Conservation (phyloP, 495 filamentous ascomycete species). For the Trichoderma reesei region DNA sequence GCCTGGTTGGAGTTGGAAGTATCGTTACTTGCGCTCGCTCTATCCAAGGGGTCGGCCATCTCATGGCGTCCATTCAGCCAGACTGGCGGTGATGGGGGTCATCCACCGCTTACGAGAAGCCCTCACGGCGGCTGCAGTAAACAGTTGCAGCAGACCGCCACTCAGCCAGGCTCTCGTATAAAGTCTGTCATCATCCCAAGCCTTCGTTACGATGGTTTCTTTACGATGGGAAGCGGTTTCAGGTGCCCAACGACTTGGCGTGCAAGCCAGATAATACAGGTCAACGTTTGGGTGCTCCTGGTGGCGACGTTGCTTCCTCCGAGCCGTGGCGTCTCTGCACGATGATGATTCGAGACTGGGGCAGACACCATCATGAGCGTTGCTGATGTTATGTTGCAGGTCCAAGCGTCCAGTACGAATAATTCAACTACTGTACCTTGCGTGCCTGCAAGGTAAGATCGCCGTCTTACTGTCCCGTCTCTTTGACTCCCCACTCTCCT, state of each 20-base stretch:
- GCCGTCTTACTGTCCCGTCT: not conserved
- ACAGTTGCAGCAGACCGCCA: not conserved
- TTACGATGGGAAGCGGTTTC: not conserved
- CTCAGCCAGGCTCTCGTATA: too few species aligned
- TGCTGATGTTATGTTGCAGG: too few species aligned
- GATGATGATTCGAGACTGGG: too few species aligned
- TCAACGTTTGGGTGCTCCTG: not conserved
- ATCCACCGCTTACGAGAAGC: not conserved
- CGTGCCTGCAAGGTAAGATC: too few species aligned
- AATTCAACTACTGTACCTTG: too few species aligned
- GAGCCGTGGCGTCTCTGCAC: too few species aligned
- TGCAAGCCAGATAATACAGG: too few species aligned
- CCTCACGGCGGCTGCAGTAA: not conserved
- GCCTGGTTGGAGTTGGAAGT: too few species aligned
- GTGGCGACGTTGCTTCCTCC: not conserved
- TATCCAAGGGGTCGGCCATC: not conserved
- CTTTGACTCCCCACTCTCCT: not conserved
- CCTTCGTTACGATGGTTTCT: not conserved
- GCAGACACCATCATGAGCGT: too few species aligned
- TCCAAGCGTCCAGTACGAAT: too few species aligned
- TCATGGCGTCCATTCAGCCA: not conserved
- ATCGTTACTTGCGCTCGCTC: not conserved
- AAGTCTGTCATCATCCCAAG: too few species aligned
- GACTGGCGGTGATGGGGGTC: slow-evolving; percentile 5
- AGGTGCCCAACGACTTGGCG: not conserved